phyloP scores from a whole-genome alignment of 1,139 yeast species.

The Geotrichum siamense region DNA sequence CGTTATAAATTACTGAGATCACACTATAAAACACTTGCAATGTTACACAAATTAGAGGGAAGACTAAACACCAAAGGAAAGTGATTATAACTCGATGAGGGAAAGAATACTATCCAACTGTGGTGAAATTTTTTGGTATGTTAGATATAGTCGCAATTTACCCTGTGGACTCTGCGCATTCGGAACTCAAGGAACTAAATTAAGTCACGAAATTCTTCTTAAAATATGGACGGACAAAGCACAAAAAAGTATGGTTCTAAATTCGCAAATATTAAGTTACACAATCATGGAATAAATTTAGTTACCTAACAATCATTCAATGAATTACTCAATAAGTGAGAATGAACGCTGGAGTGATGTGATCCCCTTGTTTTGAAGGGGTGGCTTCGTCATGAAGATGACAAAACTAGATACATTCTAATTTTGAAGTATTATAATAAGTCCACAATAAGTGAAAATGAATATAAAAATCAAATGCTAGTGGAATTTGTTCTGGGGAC shows the following conservation, averaged over 20 bases:
- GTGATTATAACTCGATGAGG: not conserved
- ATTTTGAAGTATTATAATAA: too few species aligned
- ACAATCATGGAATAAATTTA: not conserved
- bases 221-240: not conserved
- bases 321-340: not conserved
- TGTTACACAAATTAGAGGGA: not conserved
- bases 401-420: too few species aligned
- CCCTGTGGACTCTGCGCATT: not conserved
- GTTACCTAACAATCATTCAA: not conserved
- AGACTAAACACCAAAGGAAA: not conserved
- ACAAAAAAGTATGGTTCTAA: not conserved
- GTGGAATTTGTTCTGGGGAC: too few species aligned
- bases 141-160: not conserved
- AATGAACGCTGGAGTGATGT: not conserved
- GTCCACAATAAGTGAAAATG: too few species aligned
- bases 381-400: too few species aligned
- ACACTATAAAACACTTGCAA: not conserved
- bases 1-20: not conserved
- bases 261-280: not conserved
- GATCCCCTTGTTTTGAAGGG: too few species aligned
- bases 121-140: not conserved
- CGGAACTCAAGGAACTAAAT: not conserved
- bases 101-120: not conserved
- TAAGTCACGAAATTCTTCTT: not conserved
- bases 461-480: too few species aligned